These are phyloP conservation scores for Wickerhamomyces strasburgensis DNA, from an alignment of 805 yeast genomes.

Conservation along the genomic window DNA sequence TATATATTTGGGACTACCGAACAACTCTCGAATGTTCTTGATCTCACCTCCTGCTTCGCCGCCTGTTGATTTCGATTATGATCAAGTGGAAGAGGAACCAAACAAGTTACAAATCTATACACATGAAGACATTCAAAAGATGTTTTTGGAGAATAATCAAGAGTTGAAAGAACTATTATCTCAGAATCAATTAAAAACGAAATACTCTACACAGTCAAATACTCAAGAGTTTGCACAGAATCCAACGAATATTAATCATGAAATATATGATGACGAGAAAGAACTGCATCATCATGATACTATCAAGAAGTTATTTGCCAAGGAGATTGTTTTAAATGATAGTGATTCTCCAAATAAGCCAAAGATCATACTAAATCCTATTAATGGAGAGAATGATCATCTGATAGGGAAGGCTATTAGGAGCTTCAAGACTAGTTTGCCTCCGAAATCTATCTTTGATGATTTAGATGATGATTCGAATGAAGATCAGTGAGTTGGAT, in stretches of 20 bases:
- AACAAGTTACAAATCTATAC: constrained; percentile 25
- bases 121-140: constrained; percentile 21
- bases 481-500: constrained; percentile 1
- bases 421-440: constrained; percentile 30
- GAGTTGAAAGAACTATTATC: constrained; percentile 14
- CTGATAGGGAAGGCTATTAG: constrained; percentile 20
- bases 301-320: constrained; percentile 8
- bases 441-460: constrained; percentile 36
- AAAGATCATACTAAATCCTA: constrained; percentile 23
- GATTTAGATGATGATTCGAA: constrained; percentile 18
- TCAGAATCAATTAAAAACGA: constrained; percentile 8
- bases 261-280: neutral
- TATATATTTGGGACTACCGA: constrained; percentile 30
- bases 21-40: constrained; percentile 29
- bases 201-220: too few relatives aligned
- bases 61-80: constrained; percentile 36
- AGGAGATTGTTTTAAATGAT: constrained; percentile 23
- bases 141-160: constrained; percentile 18
- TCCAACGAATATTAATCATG: too few relatives aligned
- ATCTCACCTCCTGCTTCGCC: constrained; percentile 40
- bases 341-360: constrained; percentile 14
- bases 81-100: constrained; percentile 34
- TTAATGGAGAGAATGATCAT: constrained; percentile 23
- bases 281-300: constrained; percentile 1
- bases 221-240: too few relatives aligned